phyloP scores from a whole-genome alignment of 257 asterid species.

The Nicotiana sylvestris region DNA sequence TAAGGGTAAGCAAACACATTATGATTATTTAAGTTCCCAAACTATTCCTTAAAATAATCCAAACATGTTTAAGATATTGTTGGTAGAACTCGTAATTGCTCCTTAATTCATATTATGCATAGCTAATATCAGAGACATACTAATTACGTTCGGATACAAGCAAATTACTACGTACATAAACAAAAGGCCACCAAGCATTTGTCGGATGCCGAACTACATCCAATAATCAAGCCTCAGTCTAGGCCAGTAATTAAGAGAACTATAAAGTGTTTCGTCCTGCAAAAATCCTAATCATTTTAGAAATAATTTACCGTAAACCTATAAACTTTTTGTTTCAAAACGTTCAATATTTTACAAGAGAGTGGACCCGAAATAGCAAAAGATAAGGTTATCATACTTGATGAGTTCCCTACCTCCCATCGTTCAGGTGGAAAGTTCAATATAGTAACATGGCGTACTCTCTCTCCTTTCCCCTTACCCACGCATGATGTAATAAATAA shows the following conservation, averaged over 20 bases:
- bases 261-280: not conserved
- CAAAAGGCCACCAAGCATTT: not conserved
- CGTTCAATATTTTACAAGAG: not conserved
- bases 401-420: too few relatives aligned
- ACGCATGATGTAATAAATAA: too few relatives aligned
- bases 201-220: not conserved
- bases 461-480: too few relatives aligned
- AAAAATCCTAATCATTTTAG: not conserved
- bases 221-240: not conserved
- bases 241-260: not conserved
- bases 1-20: constrained; percentile 11
- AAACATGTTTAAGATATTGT: constrained; percentile 15
- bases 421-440: too few relatives aligned
- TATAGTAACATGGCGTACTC: too few relatives aligned
- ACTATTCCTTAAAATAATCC: constrained; percentile 7
- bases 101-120: not conserved
- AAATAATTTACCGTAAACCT: not conserved
- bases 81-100: constrained; percentile 18
- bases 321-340: not conserved
- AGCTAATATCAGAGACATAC: not conserved
- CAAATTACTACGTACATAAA: not conserved
- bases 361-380: not conserved
- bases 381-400: too few relatives aligned
- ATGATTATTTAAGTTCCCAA: constrained; percentile 7
- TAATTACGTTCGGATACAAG: not conserved